Base-by-base conservation (phyloP, 805 yeast species). In the Wickerhamiella qilinensis region DNA sequence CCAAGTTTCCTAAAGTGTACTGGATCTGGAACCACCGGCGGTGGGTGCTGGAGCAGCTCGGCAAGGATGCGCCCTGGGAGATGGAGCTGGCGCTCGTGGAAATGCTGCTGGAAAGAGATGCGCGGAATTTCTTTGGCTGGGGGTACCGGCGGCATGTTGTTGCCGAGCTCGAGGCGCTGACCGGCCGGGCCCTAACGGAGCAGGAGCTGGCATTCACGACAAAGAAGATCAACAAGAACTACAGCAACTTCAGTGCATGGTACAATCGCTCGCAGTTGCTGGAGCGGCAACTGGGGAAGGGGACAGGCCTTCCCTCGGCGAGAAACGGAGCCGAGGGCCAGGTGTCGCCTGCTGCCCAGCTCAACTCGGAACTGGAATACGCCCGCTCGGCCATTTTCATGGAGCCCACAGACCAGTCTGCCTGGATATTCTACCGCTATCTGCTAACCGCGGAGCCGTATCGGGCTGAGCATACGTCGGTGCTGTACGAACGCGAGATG, bases 21-120 rank as follows among this genome's bases (percentile, higher is more conserved):
- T 91, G 97, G 95, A 76, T 91, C 11, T 91, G 97, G 96, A 80
- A 77, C 48, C 96, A 91, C 54, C 65, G 98, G 28, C 60, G 70
- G 9, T 91, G 98, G 97, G 69, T 80, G 33, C 57, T 88, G 30
- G 66, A 70, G 27, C 40, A 38, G 21, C 33, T 49, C 14, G 39
- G 38, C 15, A 29, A 21, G 8, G 53, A 63, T 16, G 69, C 71
- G 25, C 64, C 67, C 2, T 84, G 93, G 91, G 55, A 62, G n/a
- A 54, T 51, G 24, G 98, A 91, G 55, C 58, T 91, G 49, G 64
- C 57, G 1, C 65, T 85, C 7, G 86, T 83, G 1, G 71, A 70
- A 42, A 74, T 73, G 49, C 60, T 91, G 49, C 64, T 88, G 38
- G 66, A 68, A 20, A 56, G 69, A 37, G 98, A 91, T 53, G 65